Evolutionary conservation across 225 moss, liverwort and hornwort species (phyloP).

Genomic region (Anthoceros angustus): DNA sequence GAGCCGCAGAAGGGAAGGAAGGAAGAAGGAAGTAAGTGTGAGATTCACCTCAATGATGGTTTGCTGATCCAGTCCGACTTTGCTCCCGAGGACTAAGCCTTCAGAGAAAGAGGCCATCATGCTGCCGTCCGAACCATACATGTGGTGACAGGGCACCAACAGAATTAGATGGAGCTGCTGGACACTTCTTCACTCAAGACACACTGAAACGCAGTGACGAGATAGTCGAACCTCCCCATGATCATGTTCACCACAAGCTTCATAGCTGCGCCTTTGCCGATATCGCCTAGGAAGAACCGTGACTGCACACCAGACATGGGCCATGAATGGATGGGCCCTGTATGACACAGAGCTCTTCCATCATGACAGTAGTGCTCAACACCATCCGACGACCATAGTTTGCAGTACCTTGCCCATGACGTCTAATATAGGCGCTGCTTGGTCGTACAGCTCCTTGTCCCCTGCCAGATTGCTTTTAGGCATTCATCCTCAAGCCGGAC

Average conservation of each 20-base stretch:
- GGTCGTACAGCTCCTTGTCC: conserved; percentile 53
- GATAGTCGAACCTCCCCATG: conserved; percentile 57
- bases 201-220: neutral
- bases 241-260: conserved; percentile 96
- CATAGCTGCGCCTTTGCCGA: conserved; percentile 86
- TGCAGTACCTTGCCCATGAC: conserved; percentile 79
- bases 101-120: conserved; percentile 99
- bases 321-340: neutral
- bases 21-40: neutral
- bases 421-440: conserved; percentile 58
- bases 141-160: neutral
- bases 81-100: conserved; percentile 56
- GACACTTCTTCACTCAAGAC: neutral
- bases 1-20: neutral
- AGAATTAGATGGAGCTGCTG: neutral
- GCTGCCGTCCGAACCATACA: conserved; percentile 23
- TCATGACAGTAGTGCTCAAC: neutral
- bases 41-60: conserved; percentile 55
- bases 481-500: neutral
- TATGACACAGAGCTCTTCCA: neutral
- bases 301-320: conserved; percentile 25
- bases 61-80: conserved; percentile 62
- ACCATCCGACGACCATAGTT: neutral
- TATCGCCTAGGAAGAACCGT: conserved; percentile 69
- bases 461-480: conserved; percentile 31